Conservation (phyloP, 1,139 yeast genomes). For the Debaryomyces psychrophilus region DNA sequence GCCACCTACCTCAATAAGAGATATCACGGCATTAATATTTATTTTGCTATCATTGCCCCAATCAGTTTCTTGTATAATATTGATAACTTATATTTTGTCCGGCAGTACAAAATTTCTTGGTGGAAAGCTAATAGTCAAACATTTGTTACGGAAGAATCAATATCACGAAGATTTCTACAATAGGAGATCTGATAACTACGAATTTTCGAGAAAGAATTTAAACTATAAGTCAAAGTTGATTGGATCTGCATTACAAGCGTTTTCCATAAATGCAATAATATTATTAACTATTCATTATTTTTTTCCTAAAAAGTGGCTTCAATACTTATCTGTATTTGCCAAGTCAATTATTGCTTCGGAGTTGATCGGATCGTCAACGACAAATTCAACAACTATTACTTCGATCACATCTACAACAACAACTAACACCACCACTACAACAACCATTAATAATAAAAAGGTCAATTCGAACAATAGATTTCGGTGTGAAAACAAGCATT, state of each 20-base stretch:
- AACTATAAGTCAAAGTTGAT: conserved; percentile 24
- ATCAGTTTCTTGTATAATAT: conserved; percentile 40
- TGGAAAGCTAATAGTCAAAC: conserved; percentile 43
- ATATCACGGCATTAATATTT: conserved; percentile 47
- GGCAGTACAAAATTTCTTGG: conserved; percentile 47
- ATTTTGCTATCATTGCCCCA: conserved; percentile 46
- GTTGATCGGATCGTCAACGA: conserved; percentile 42
- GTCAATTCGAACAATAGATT: conserved; percentile 14
- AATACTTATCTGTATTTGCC: conserved; percentile 47
- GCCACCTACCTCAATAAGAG: conserved; percentile 44
- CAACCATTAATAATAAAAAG: conserved; percentile 16
- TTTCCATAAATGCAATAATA: conserved; percentile 33
- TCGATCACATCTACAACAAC: conserved; percentile 24
- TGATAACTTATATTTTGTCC: conserved; percentile 42
- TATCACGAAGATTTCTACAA: conserved; percentile 4
- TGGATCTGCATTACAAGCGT: conserved; percentile 26
- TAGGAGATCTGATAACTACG: background rate
- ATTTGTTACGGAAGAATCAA: conserved; percentile 18
- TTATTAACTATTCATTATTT: conserved; percentile 33
- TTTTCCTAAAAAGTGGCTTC: conserved; percentile 37
- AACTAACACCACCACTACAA: conserved; percentile 16
- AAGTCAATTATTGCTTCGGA: conserved; percentile 56
- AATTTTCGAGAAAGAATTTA: conserved; percentile 15
- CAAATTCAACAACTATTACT: conserved; percentile 24
- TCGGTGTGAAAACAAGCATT: conserved; percentile 23